A percentile compares a stretch with the other conserved stretches of the same genome.
phyloP scores from a whole-genome alignment of 179 eudicot genomes.

The Camellia oleifera region DNA sequence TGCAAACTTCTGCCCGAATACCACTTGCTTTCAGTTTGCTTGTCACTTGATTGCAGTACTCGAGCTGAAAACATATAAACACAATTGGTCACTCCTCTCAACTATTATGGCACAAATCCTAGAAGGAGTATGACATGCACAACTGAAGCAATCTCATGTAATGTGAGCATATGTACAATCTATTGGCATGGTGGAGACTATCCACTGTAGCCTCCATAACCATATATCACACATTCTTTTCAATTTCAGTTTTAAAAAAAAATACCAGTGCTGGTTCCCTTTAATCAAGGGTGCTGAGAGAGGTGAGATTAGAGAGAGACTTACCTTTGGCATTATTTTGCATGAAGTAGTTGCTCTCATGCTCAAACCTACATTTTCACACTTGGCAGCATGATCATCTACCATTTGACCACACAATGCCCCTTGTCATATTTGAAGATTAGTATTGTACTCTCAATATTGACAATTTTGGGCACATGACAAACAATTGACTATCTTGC shows the following conservation, averaged over 20 bases:
- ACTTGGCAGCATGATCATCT: too few species aligned
- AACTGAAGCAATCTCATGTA: background rate
- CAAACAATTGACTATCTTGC: background rate
- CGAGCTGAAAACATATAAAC: constrained; percentile 41
- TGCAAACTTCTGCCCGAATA: constrained; percentile 80
- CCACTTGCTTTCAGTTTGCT: constrained; percentile 57
- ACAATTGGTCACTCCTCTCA: background rate
- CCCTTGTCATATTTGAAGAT: background rate
- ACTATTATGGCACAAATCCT: background rate
- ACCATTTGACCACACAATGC: too few species aligned
- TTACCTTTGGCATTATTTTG: too few species aligned
- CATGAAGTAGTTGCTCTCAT: too few species aligned
- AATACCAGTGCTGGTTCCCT: too few species aligned
- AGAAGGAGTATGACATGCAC: background rate
- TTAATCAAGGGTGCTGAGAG: too few species aligned
- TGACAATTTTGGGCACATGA: background rate
- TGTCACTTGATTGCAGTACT: constrained; percentile 63
- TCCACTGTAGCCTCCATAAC: background rate
- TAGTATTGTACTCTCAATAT: background rate
- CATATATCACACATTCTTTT: background rate
- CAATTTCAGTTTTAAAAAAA: background rate
- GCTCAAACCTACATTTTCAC: too few species aligned
- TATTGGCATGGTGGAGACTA: background rate
- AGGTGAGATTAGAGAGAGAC: too few species aligned
- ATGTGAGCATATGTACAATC: background rate